phyloP scores from a whole-genome alignment of 495 filamentous ascomycete genomes.

The Cladorrhinum samala region DNA sequence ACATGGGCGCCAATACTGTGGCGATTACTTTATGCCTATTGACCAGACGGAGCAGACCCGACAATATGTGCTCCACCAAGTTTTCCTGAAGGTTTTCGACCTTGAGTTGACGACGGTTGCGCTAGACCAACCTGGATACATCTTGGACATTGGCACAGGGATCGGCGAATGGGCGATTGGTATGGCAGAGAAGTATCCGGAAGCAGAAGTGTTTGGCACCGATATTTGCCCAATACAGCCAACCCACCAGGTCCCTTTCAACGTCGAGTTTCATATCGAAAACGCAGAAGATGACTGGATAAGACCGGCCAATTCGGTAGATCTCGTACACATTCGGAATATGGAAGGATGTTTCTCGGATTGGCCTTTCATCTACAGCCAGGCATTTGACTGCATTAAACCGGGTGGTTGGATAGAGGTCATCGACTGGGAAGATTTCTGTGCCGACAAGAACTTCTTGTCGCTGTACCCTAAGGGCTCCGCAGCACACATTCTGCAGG shows the following conservation, averaged over 20 bases:
- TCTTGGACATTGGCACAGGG: slow-evolving; percentile 65
- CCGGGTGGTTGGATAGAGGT: slow-evolving; percentile 64
- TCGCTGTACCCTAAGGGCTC: slow-evolving; percentile 36
- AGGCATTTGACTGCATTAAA: slow-evolving; percentile 53
- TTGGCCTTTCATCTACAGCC: slow-evolving; percentile 56
- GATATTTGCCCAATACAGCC: slow-evolving; percentile 58
- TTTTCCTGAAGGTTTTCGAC: slow-evolving; percentile 56
- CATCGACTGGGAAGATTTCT: slow-evolving; percentile 46
- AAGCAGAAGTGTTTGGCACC: slow-evolving; percentile 60
- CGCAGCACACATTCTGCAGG: slow-evolving; percentile 25
- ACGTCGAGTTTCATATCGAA: slow-evolving; percentile 66
- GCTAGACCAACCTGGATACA: slow-evolving; percentile 47
- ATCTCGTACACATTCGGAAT: slow-evolving; percentile 60
- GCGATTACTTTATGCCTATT: slow-evolving; percentile 68
- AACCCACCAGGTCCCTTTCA: slow-evolving; percentile 50
- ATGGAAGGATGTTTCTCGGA: slow-evolving; percentile 58
- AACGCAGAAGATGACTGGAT: slow-evolving; percentile 58
- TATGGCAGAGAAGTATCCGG: slow-evolving; percentile 58
- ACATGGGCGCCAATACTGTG: slow-evolving; percentile 63
- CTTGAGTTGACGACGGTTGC: slow-evolving; percentile 54
- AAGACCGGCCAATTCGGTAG: slow-evolving; percentile 50
- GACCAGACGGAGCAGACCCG: slow-evolving; percentile 70
- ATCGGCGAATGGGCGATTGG: slow-evolving; percentile 71
- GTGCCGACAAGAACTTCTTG: slow-evolving; percentile 32
- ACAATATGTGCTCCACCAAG: slow-evolving; percentile 59